Evolutionary conservation across 305 asterid genomes (phyloP).

Genomic region (Fraxinus baroniana): DNA sequence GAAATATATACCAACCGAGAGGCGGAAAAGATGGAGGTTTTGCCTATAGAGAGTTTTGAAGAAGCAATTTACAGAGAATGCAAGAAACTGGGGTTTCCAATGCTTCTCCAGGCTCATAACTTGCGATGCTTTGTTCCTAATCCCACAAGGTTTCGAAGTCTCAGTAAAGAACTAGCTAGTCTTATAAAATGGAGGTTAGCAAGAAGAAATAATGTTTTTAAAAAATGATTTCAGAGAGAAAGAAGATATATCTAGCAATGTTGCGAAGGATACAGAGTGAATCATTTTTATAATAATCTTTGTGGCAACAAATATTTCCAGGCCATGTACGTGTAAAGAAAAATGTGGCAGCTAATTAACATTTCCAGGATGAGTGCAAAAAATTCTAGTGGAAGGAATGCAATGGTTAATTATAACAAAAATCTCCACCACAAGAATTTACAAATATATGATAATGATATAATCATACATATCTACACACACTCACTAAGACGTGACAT

Average conservation of each 20-base stretch:
- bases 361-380: neutral
- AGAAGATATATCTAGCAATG: neutral
- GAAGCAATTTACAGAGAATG: neutral
- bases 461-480: neutral
- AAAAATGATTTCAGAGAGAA: too few species aligned
- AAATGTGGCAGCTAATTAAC: neutral
- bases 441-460: neutral
- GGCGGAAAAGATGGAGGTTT: neutral
- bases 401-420: neutral
- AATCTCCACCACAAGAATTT: neutral
- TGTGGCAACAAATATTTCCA: neutral
- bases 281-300: neutral
- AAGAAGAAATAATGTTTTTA: neutral
- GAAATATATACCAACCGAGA: neutral
- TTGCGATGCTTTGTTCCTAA: neutral
- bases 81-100: neutral
- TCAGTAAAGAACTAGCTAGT: too few species aligned
- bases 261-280: neutral
- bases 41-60: neutral
- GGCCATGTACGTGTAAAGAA: neutral
- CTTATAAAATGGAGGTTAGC: neutral
- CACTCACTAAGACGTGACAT: neutral
- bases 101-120: neutral
- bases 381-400: neutral
- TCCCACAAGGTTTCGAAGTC: neutral